phyloP scores from a whole-genome alignment of 768 basidiomycete genomes.

The Fibroporia radiculosa region DNA sequence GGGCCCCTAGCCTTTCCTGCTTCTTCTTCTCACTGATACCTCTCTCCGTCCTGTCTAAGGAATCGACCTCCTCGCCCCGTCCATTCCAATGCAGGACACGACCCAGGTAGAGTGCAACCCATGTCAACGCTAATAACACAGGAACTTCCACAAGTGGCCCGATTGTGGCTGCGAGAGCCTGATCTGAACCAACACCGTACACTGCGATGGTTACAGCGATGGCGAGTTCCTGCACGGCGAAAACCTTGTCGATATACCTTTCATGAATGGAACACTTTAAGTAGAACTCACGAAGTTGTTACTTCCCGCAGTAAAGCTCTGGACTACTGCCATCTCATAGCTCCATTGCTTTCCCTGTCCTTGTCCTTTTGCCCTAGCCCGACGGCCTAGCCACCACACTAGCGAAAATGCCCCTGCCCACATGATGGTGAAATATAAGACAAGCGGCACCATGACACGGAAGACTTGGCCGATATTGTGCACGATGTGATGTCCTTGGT shows the following conservation, averaged over 20 bases:
- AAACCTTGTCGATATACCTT: too few species aligned
- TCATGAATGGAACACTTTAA: neutral
- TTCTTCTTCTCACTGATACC: neutral
- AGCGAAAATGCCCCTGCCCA: slow-evolving; percentile 56
- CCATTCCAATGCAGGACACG: slow-evolving; percentile 7
- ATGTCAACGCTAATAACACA: slow-evolving; percentile 61
- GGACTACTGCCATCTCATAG: slow-evolving; percentile 73
- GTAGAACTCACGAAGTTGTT: slow-evolving; percentile 59
- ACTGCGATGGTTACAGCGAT: slow-evolving; percentile 77
- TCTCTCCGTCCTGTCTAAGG: neutral
- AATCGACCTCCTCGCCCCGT: neutral
- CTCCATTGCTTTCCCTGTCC: slow-evolving; percentile 12
- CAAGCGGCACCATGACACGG: slow-evolving; percentile 72
- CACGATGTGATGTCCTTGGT: slow-evolving; percentile 55
- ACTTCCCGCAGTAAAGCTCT: slow-evolving; percentile 72
- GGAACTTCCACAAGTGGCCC: slow-evolving; percentile 78
- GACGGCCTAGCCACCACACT: slow-evolving; percentile 37
- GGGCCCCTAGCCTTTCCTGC: neutral
- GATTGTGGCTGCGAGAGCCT: slow-evolving; percentile 77
- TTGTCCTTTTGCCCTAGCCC: neutral
- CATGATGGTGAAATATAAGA: slow-evolving; percentile 74
- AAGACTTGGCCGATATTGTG: slow-evolving; percentile 72
- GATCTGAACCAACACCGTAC: slow-evolving; percentile 69
- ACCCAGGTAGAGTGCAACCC: slow-evolving; percentile 39
- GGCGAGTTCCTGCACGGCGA: slow-evolving; percentile 55